These are phyloP conservation scores for Leptosphaerulina australis DNA, from an alignment of 2,329 filamentous ascomycete genomes.

Conservation along the genomic window DNA sequence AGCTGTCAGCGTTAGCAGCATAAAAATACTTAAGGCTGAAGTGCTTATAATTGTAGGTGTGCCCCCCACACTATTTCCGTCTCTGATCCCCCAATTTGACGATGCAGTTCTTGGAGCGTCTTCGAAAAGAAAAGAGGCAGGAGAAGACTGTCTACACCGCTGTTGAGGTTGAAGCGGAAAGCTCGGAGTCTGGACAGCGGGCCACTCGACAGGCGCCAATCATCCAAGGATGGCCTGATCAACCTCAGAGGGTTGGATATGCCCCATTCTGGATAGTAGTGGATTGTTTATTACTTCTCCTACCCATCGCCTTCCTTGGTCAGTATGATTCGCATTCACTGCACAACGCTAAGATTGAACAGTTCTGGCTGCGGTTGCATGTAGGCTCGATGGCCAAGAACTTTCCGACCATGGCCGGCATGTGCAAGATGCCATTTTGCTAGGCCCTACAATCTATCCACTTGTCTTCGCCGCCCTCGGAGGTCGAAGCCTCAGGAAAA, in stretches of 20 bases:
- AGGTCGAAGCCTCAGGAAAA: conserved; percentile 3
- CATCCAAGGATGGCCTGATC: background rate
- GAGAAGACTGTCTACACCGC: too few relatives aligned
- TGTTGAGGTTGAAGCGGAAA: too few relatives aligned
- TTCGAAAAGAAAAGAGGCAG: too few relatives aligned
- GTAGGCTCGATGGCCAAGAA: too few relatives aligned
- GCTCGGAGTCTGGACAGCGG: too few relatives aligned
- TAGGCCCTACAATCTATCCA: conserved; percentile 4
- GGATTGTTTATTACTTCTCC: background rate
- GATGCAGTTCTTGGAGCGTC: too few relatives aligned
- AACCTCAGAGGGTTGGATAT: background rate
- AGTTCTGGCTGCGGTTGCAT: background rate
- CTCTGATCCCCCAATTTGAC: too few relatives aligned
- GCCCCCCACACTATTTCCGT: too few relatives aligned
- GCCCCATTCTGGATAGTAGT: background rate
- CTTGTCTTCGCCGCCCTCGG: conserved; percentile 5
- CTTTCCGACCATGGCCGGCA: background rate
- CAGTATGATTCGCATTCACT: background rate
- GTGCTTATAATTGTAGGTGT: too few relatives aligned
- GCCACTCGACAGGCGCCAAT: too few relatives aligned
- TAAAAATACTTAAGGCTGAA: too few relatives aligned
- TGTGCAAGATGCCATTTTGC: background rate
- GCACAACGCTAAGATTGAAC: background rate
- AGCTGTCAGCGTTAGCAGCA: too few relatives aligned
- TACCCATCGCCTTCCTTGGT: conserved; percentile 2